phyloP scores from a whole-genome alignment of 2,329 filamentous ascomycete genomes.

The Penicillium sp. region DNA sequence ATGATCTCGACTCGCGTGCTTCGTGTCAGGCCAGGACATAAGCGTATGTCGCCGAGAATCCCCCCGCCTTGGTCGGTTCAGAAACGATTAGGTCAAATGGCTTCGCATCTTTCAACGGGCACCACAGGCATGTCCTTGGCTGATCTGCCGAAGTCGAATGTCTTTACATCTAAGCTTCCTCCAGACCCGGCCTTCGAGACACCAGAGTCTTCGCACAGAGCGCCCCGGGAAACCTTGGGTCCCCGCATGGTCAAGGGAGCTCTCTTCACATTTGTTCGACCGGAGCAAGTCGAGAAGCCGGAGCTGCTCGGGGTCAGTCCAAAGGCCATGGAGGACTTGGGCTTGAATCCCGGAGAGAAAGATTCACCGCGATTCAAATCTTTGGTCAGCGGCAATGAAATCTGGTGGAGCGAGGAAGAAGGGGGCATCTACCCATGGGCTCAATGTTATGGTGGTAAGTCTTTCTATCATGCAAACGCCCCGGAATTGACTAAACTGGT shows the following conservation, averaged over 20 bases:
- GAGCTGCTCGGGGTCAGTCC: slow-evolving; percentile 80
- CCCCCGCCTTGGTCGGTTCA: slow-evolving; percentile 15
- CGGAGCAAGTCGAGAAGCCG: slow-evolving; percentile 66
- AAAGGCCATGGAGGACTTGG: slow-evolving; percentile 76
- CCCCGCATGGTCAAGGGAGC: slow-evolving; percentile 83
- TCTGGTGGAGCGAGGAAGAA: slow-evolving; percentile 69
- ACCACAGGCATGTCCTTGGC: slow-evolving; percentile 37
- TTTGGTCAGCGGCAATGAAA: slow-evolving; percentile 75
- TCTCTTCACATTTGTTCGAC: slow-evolving; percentile 85
- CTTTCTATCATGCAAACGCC: slow-evolving; percentile 44
- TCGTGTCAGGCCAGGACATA: slow-evolving; percentile 8
- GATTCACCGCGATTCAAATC: slow-evolving; percentile 70
- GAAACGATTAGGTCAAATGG: slow-evolving; percentile 46
- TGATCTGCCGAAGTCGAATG: slow-evolving; percentile 62
- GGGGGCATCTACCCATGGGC: slow-evolving; percentile 96
- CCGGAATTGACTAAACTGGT: background rate
- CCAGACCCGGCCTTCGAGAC: slow-evolving; percentile 76
- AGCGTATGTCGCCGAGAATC: slow-evolving; percentile 35
- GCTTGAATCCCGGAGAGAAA: slow-evolving; percentile 66
- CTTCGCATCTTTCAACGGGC: slow-evolving; percentile 40
- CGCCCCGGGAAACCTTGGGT: slow-evolving; percentile 70
- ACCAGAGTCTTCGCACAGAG: slow-evolving; percentile 74
- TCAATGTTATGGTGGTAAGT: slow-evolving; percentile 84
- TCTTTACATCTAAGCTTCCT: slow-evolving; percentile 66
- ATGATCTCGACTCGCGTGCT: slow-evolving; percentile 10